A percentile compares a stretch with the other conserved stretches of the same genome.
These are phyloP conservation scores for Strobilomyces echinocephalus DNA, from an alignment of 768 basidiomycete genomes.

Conservation along the genomic window DNA sequence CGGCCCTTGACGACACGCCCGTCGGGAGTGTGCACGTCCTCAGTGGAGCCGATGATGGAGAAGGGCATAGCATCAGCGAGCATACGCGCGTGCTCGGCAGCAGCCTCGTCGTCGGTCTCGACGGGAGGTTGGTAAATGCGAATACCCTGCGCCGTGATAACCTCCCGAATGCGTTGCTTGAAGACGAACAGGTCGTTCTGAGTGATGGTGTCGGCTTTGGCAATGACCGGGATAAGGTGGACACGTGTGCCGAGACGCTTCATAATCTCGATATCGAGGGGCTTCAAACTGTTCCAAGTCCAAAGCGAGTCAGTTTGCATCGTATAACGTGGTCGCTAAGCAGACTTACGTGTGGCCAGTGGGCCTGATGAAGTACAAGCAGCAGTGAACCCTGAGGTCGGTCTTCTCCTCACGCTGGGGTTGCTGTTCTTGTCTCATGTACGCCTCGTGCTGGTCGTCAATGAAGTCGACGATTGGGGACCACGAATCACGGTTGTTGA, in stretches of 20 bases:
- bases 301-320: constrained; percentile 3
- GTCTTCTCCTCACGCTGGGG: constrained; percentile 93
- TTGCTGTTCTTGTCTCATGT: constrained; percentile 98
- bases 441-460: constrained; percentile 91
- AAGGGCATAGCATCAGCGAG: constrained; percentile 94
- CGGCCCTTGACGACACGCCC: constrained; percentile 94
- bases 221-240: constrained; percentile 95
- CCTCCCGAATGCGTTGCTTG: constrained; percentile 93
- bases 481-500: constrained; percentile 99
- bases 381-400: constrained; percentile 93
- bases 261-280: constrained; percentile 99
- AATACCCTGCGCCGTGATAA: constrained; percentile 87
- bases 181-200: constrained; percentile 87
- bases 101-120: constrained; percentile 81
- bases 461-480: constrained; percentile 97
- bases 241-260: constrained; percentile 97
- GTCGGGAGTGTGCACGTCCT: constrained; percentile 88
- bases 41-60: constrained; percentile 96
- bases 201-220: constrained; percentile 96
- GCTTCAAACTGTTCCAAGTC: constrained; percentile 59
- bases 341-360: constrained; percentile 88
- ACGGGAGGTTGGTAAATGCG: constrained; percentile 92
- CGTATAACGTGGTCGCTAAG: background rate
- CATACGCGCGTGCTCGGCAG: constrained; percentile 82
- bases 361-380: constrained; percentile 93